Evolutionary conservation across 805 yeast genomes (phyloP).

Genomic region (Sungouiozyma intestinalis): DNA sequence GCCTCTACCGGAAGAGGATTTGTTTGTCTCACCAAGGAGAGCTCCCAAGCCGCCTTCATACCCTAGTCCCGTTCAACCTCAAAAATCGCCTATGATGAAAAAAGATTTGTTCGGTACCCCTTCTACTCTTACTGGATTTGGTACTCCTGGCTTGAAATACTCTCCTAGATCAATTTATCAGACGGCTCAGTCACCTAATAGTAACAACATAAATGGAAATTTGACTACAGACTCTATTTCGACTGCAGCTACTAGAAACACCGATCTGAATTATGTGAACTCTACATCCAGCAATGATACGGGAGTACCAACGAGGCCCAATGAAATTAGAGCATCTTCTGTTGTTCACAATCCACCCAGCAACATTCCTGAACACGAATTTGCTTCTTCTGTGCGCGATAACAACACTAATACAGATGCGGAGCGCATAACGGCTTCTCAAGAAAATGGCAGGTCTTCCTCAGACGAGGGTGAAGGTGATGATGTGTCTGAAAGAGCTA

Average conservation of each 20-base stretch:
- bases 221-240: background rate
- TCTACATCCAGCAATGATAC: background rate
- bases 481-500: constrained; percentile 25
- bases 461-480: constrained; percentile 5
- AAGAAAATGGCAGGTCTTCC: background rate
- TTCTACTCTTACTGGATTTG: background rate
- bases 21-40: constrained; percentile 57
- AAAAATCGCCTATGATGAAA: constrained; percentile 21
- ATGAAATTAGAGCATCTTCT: constrained; percentile 11
- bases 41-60: constrained; percentile 60
- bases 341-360: constrained; percentile 14
- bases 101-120: constrained; percentile 1
- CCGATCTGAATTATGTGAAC: background rate
- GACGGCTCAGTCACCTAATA: constrained; percentile 2
- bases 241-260: background rate
- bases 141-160: constrained; percentile 7
- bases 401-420: background rate
- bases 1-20: constrained; percentile 12
- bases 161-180: constrained; percentile 22
- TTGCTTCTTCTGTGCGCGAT: background rate
- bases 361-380: background rate
- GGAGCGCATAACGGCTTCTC: background rate
- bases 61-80: constrained; percentile 35
- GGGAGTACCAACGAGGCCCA: background rate
- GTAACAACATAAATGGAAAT: background rate